Conservation (phyloP, 106 monocot species). For the Dendrobium nobile region DNA sequence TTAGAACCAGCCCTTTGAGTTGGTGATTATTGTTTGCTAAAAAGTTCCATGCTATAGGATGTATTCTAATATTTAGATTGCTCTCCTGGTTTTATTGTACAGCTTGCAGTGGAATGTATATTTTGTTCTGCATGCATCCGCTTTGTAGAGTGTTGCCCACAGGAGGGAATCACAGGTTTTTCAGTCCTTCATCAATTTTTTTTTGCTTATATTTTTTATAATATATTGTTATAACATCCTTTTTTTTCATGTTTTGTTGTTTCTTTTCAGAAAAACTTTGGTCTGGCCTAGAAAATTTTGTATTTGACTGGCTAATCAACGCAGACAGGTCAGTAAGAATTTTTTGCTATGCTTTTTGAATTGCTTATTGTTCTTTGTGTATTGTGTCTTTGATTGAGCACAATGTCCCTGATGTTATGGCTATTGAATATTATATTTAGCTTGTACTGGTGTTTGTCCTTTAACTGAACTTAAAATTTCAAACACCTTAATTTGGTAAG, state of each 20-base stretch:
- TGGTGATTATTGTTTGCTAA: neutral
- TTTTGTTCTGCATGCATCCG: slow-evolving; percentile 98
- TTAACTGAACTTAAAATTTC: neutral
- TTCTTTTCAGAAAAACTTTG: slow-evolving; percentile 78
- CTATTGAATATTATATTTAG: neutral
- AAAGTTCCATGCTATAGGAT: neutral
- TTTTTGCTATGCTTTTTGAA: neutral
- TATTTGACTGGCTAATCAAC: slow-evolving; percentile 98
- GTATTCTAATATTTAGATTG: neutral
- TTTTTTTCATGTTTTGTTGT: slow-evolving; percentile 16
- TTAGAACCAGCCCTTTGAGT: neutral
- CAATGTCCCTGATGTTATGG: neutral
- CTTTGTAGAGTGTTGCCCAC: slow-evolving; percentile 93
- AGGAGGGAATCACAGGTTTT: slow-evolving; percentile 94
- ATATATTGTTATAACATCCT: neutral
- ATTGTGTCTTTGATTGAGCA: neutral
- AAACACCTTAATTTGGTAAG: neutral
- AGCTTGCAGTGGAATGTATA: slow-evolving; percentile 99
- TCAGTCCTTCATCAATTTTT: neutral
- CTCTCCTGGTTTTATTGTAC: slow-evolving; percentile 8
- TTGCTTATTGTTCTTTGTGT: neutral
- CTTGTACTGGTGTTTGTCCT: neutral
- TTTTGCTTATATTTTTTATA: neutral
- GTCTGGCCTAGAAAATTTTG: slow-evolving; percentile 96
- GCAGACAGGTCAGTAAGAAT: slow-evolving; percentile 74